phyloP scores from a whole-genome alignment of 2,329 filamentous ascomycete species.

The Alternaria atra region DNA sequence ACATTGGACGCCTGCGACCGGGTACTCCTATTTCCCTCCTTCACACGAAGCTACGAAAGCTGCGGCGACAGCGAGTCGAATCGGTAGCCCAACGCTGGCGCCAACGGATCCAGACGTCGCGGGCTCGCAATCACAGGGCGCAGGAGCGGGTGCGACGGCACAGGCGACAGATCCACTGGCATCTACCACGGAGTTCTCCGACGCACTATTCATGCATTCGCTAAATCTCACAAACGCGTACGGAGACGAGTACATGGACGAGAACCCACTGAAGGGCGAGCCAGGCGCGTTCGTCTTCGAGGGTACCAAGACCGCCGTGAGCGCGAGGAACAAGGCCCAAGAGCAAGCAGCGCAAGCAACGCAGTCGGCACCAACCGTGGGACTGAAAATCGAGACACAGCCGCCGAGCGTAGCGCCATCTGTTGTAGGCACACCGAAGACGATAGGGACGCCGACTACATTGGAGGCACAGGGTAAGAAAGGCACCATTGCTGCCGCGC shows the following conservation, averaged over 20 bases:
- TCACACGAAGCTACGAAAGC: constrained; percentile 52
- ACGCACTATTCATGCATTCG: constrained; percentile 55
- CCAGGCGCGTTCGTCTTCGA: constrained; percentile 69
- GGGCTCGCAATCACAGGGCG: constrained; percentile 29
- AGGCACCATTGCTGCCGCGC: constrained; percentile 36
- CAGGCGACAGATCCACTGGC: constrained; percentile 21
- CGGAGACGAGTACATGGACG: constrained; percentile 70
- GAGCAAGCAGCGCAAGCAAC: constrained; percentile 33
- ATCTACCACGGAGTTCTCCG: constrained; percentile 36
- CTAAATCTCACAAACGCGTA: constrained; percentile 62
- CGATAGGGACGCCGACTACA: constrained; percentile 26
- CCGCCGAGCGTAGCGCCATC: constrained; percentile 38
- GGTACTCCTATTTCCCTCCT: constrained; percentile 67
- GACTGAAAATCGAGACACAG: constrained; percentile 30
- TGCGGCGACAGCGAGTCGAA: constrained; percentile 36
- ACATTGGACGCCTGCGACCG: constrained; percentile 66
- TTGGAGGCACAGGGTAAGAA: constrained; percentile 34
- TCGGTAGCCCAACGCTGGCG: constrained; percentile 42
- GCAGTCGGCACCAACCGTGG: constrained; percentile 24
- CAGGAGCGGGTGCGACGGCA: constrained; percentile 25
- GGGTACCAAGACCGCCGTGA: constrained; percentile 54
- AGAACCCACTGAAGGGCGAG: constrained; percentile 69
- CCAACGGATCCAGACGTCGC: constrained; percentile 38
- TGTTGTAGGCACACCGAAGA: constrained; percentile 41
- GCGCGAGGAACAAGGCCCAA: constrained; percentile 52